Conservation (phyloP, 257 asterid genomes). For the Fraxinus americana region DNA sequence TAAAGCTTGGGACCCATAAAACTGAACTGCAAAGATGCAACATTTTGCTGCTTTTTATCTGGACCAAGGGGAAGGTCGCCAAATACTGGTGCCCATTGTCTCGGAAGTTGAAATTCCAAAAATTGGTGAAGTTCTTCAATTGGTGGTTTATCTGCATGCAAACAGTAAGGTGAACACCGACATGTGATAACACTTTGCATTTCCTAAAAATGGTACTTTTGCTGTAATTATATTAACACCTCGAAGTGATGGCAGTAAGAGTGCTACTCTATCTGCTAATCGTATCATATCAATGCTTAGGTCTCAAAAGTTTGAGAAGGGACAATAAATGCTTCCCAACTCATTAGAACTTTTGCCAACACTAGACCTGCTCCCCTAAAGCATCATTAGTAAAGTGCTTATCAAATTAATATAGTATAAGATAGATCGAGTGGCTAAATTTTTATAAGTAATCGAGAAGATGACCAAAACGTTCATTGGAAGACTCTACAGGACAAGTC, state of each 20-base stretch:
- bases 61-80: constrained; percentile 83
- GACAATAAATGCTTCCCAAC: constrained; percentile 1
- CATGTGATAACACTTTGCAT: not conserved
- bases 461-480: not conserved
- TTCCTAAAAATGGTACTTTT: constrained; percentile 14
- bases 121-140: constrained; percentile 74
- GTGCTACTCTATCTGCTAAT: constrained; percentile 2
- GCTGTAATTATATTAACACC: constrained; percentile 6
- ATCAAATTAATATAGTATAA: not conserved
- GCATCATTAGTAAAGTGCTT: not conserved
- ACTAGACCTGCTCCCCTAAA: constrained; percentile 2
- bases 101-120: constrained; percentile 79
- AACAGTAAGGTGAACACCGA: not conserved
- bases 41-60: constrained; percentile 63
- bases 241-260: constrained; percentile 4
- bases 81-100: constrained; percentile 84
- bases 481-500: not conserved
- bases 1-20: constrained; percentile 84
- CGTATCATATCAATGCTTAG: not conserved
- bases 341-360: not conserved
- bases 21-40: constrained; percentile 74
- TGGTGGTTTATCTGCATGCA: constrained; percentile 75
- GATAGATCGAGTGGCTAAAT: not conserved
- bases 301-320: constrained; percentile 10
- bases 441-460: not conserved